Conservation (phyloP, 176 grass and related monocot genomes). For the Panicum miliaceum region DNA sequence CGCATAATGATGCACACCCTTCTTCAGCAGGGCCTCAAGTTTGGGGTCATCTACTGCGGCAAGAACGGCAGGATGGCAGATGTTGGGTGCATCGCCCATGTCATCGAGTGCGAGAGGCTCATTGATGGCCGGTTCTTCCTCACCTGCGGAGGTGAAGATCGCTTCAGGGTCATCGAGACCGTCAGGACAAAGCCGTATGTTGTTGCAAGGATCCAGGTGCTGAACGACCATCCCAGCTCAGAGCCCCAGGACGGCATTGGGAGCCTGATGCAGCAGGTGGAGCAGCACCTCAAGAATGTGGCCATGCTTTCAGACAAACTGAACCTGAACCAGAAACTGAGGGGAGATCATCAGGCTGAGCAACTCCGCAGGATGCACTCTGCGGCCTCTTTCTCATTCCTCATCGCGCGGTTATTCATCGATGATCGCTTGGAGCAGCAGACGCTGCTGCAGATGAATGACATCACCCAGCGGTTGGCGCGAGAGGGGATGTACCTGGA, state of each 20-base stretch:
- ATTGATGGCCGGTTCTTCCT: conserved; percentile 81
- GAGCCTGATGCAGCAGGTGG: conserved; percentile 58
- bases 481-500: conserved; percentile 40
- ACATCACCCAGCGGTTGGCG: conserved; percentile 27
- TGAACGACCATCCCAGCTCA: conserved; percentile 47
- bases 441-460: conserved; percentile 39
- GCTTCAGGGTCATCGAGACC: conserved; percentile 64
- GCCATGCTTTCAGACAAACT: conserved; percentile 76
- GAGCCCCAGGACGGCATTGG: conserved; percentile 48
- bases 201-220: conserved; percentile 62
- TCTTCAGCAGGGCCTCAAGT: conserved; percentile 61
- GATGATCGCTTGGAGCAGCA: conserved; percentile 64
- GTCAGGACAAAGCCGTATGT: conserved; percentile 83
- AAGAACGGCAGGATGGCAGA: conserved; percentile 19
- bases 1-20: conserved; percentile 96
- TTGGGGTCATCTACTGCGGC: conserved; percentile 43
- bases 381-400: conserved; percentile 67
- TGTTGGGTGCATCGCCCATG: conserved; percentile 73
- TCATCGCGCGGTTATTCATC: conserved; percentile 60
- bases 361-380: conserved; percentile 48
- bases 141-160: conserved; percentile 69
- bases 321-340: conserved; percentile 50
- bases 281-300: conserved; percentile 64
- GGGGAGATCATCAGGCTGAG: conserved; percentile 25
- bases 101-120: conserved; percentile 76